A percentile compares a stretch with the other conserved stretches of the same genome.
Conservation (phyloP, 306 rosid species). For the Castanospermum australe region DNA sequence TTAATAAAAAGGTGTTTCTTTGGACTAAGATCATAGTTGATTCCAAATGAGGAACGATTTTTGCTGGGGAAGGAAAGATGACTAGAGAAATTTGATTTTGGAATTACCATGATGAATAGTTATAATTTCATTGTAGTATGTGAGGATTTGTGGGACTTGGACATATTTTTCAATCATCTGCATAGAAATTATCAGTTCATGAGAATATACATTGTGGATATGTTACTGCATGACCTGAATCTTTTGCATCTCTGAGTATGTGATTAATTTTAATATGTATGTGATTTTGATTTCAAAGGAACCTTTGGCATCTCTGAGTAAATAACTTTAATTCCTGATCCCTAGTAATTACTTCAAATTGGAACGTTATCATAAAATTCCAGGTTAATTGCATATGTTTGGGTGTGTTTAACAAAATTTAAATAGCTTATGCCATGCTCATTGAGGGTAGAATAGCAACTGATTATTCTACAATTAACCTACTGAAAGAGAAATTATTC, state of each 20-base stretch:
- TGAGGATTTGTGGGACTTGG: not conserved
- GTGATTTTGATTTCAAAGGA: not conserved
- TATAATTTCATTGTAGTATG: not conserved
- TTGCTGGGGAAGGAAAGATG: not conserved
- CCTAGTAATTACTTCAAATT: not conserved
- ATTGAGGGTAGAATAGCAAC: not conserved
- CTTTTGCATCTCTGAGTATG: too few relatives aligned
- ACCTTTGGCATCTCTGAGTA: not conserved
- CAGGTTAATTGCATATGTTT: not conserved
- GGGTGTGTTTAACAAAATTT: not conserved
- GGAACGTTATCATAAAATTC: not conserved
- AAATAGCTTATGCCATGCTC: not conserved
- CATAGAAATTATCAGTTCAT: not conserved
- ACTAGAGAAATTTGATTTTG: not conserved
- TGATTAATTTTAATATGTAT: not conserved
- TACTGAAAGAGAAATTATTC: not conserved
- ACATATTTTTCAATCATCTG: not conserved
- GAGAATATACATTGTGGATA: not conserved
- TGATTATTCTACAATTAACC: not conserved
- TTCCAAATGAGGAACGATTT: not conserved
- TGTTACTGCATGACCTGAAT: not conserved
- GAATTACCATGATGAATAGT: not conserved
- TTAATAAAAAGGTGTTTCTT: not conserved
- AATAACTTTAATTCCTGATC: slow-evolving; percentile 1
- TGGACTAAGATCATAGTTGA: not conserved